phyloP scores from a whole-genome alignment of 192 early-diverging fungal species.

The Backusella tarrabulga region DNA sequence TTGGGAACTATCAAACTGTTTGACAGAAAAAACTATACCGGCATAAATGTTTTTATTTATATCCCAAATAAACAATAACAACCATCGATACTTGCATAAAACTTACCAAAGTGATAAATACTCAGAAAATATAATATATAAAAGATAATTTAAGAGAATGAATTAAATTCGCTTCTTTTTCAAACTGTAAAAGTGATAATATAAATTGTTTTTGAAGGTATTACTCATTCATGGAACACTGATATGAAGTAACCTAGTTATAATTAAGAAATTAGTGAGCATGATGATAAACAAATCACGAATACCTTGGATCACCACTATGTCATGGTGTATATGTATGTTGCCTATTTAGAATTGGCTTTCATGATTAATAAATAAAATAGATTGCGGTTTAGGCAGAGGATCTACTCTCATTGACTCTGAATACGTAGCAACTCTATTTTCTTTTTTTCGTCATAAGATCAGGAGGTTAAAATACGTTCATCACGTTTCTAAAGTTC shows the following conservation, averaged over 20 bases:
- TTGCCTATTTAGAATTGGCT: neutral
- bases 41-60: neutral
- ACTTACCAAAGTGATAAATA: neutral
- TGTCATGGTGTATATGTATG: neutral
- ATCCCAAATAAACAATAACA: neutral
- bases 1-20: neutral
- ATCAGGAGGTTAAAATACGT: neutral
- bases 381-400: no score
- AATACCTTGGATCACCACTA: neutral
- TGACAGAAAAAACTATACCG: neutral
- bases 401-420: no score
- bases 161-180: neutral
- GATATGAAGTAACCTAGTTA: neutral
- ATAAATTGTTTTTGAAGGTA: no score
- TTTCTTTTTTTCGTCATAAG: neutral
- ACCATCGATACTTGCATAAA: neutral
- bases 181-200: no score
- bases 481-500: neutral
- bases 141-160: no score
- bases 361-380: neutral
- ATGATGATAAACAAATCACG: neutral
- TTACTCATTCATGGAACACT: neutral
- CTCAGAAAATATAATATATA: neutral
- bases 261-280: neutral
- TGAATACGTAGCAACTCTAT: neutral